Evolutionary conservation across 768 basidiomycete species (phyloP), one percentile per base, ranked within the genome.

Genomic region (Lentinula detonsa): DNA sequence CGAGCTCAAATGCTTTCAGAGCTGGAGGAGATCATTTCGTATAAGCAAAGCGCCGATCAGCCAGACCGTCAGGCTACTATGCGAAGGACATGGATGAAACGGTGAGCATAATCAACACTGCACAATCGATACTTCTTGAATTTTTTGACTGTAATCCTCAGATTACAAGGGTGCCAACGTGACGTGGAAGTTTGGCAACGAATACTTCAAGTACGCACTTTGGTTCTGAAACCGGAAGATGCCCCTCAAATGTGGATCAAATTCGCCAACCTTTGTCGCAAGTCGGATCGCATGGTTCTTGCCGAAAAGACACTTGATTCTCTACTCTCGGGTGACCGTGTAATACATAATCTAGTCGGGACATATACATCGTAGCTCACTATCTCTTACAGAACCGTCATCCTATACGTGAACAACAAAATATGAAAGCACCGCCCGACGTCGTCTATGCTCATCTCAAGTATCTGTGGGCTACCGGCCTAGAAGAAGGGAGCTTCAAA

Each of bases 111-210:
- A 2, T 13, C 37, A 40, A 15, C 59, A 35, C 28, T 28, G 28
- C 28, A 28, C 28, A 28, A 28, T 6, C n/a, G 2, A 1, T 39
- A 13, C 37, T 13, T 18, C 5, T 5, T 33, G 52, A 21, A 28
- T 37, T 28, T 33, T 33, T 5, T 28, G 15, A 55, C 18, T 39
- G 13, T 39, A 13, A 59, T 53, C 60, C 4, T 33, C 63, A 95
- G 95, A 62, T 74, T 99, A 43, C 89, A 93, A 76, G 97, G 95
- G 1, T 98, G 95, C 73, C 95, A 98, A 69, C 93, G 93, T 23
- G 97, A 98, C 67, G 96, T 98, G 37, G 97, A 99, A 73, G 94
- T 97, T 4, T 99, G 97, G 97, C 97, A 98, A 71, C 86, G 96
- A 18, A 92, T 98, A 58, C 78, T 99, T 8, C 96, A 98, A 78